Percentiles rank a stretch among this genome's conserved stretches.
These are phyloP conservation scores for Chaetomium olivaceum DNA, from an alignment of 2,329 filamentous ascomycete genomes.

Conservation along the genomic window DNA sequence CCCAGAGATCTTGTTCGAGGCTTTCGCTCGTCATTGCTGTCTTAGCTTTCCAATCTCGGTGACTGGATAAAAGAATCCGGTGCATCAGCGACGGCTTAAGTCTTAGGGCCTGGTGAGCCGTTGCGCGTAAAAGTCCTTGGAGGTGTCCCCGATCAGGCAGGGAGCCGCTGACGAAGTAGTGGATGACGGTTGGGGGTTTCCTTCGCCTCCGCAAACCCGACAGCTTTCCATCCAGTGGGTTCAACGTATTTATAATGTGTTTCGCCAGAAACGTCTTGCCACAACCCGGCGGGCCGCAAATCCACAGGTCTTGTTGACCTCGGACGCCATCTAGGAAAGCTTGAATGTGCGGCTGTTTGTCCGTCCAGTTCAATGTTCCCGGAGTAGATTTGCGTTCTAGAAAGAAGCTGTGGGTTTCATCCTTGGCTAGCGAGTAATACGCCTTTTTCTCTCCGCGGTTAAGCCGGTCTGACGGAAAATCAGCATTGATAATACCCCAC, in stretches of 20 bases:
- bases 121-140: background rate
- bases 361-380: background rate
- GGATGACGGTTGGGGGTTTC: background rate
- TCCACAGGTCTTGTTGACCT: background rate
- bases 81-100: background rate
- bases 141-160: background rate
- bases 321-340: background rate
- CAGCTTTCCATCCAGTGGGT: background rate
- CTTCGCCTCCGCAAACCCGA: no score
- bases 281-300: background rate
- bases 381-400: background rate
- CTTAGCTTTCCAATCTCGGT: background rate
- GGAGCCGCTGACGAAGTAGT: background rate
- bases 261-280: background rate
- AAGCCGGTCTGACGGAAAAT: background rate
- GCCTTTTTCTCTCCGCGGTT: background rate
- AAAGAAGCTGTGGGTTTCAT: background rate
- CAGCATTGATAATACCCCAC: background rate
- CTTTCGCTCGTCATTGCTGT: background rate
- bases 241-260: background rate
- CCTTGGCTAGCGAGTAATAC: background rate
- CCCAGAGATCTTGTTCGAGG: background rate
- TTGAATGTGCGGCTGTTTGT: background rate
- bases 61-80: background rate
- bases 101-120: background rate